Conservation (phyloP, 495 filamentous ascomycete genomes). For the Penicillium soppii region DNA sequence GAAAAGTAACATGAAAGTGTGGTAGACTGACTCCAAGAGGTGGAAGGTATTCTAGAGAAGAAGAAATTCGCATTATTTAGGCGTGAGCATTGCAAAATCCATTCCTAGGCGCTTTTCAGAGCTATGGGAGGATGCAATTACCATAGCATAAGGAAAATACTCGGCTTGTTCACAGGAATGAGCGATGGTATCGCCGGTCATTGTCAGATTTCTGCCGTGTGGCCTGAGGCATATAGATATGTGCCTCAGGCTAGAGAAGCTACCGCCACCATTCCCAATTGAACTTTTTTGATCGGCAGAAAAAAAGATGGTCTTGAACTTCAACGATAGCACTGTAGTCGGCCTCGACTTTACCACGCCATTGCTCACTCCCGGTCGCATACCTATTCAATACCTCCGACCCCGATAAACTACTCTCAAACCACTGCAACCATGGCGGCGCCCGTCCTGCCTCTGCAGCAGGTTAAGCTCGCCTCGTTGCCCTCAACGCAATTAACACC, state of each 20-base stretch:
- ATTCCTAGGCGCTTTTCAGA: too few species aligned
- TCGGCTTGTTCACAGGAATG: too few species aligned
- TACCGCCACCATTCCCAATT: slow-evolving; percentile 25
- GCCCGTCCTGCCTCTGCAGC: slow-evolving; percentile 76
- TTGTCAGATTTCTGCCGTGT: neutral
- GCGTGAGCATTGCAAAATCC: too few species aligned
- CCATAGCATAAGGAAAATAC: too few species aligned
- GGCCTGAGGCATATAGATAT: slow-evolving; percentile 1
- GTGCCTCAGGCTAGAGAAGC: slow-evolving; percentile 16
- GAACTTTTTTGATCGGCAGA: slow-evolving; percentile 35
- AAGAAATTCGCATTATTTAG: too few species aligned
- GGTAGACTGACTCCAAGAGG: too few species aligned
- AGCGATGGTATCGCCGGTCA: too few species aligned
- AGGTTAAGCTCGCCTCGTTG: slow-evolving; percentile 72
- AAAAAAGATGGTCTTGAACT: slow-evolving; percentile 30
- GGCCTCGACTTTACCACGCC: neutral
- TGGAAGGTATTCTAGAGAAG: too few species aligned
- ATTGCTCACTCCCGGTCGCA: neutral
- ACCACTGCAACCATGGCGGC: slow-evolving; percentile 69
- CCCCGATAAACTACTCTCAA: neutral
- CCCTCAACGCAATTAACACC: slow-evolving; percentile 60
- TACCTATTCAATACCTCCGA: neutral
- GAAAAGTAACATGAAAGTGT: too few species aligned
- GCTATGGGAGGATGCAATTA: too few species aligned
- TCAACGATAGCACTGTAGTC: slow-evolving; percentile 12